Conservation (phyloP, 2,329 filamentous ascomycete species). For the Sclerotinia trifoliorum region DNA sequence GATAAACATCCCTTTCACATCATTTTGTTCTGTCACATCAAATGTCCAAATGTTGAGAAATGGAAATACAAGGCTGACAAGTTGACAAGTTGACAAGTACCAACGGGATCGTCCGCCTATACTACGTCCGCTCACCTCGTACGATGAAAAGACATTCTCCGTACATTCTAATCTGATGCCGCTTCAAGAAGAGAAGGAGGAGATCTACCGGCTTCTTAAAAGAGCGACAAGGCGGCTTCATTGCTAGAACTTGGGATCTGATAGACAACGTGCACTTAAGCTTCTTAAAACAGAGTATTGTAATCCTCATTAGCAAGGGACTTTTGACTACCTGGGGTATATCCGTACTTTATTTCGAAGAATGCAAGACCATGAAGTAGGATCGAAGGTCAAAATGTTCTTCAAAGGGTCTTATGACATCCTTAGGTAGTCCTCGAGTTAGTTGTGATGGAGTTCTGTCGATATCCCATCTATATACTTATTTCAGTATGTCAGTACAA, state of each 20-base stretch:
- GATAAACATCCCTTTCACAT: background rate
- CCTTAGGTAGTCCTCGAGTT: background rate
- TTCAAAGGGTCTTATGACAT: no score
- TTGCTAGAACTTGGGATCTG: background rate
- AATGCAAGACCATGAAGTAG: background rate
- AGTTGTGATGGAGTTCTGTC: background rate
- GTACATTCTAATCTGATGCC: background rate
- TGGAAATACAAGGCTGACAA: constrained; percentile 1
- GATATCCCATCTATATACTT: background rate
- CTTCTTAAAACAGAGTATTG: background rate
- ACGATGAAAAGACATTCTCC: background rate
- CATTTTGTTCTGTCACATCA: constrained; percentile 5
- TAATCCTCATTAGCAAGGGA: background rate
- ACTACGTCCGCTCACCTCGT: background rate
- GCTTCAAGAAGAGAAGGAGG: background rate
- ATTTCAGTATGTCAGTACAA: no score
- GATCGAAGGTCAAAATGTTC: no score
- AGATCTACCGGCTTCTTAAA: background rate
- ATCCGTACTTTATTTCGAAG: background rate
- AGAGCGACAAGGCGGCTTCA: background rate
- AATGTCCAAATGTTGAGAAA: background rate
- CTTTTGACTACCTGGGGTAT: background rate
- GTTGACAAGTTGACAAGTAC: no score
- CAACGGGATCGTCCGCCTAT: constrained; percentile 2
- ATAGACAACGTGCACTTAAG: constrained; percentile 3